phyloP scores from a whole-genome alignment of 768 basidiomycete genomes.

The Basidioascus undulatus region DNA sequence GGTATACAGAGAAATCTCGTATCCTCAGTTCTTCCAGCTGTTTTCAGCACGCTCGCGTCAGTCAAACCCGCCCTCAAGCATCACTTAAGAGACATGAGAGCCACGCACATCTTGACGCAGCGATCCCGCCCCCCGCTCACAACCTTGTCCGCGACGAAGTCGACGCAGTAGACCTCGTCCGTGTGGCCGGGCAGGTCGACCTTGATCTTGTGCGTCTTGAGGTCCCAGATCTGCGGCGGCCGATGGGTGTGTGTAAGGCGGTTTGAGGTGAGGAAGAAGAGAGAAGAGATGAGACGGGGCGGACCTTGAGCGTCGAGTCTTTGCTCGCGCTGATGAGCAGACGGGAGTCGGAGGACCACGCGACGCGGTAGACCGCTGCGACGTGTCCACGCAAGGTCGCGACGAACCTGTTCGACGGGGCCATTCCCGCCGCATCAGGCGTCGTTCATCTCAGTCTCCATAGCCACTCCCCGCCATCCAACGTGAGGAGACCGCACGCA shows the following conservation, averaged over 20 bases:
- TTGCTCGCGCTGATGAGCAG: constrained; percentile 85
- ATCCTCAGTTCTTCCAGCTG: no score
- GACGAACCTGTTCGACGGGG: constrained; percentile 38
- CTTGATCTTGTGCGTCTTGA: constrained; percentile 87
- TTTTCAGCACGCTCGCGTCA: no score
- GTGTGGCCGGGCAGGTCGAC: constrained; percentile 85
- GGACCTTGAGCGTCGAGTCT: constrained; percentile 80
- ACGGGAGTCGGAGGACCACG: constrained; percentile 85
- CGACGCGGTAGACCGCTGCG: constrained; percentile 73
- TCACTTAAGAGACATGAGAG: no score
- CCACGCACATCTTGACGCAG: constrained; percentile 69
- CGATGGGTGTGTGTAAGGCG: neutral
- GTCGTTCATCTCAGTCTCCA: neutral
- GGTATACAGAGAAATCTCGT: no score
- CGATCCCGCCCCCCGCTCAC: constrained; percentile 88
- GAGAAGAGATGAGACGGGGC: constrained; percentile 11
- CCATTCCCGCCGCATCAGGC: no score
- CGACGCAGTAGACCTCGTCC: constrained; percentile 96
- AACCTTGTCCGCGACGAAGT: constrained; percentile 97
- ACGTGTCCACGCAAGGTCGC: constrained; percentile 81
- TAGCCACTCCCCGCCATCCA: neutral
- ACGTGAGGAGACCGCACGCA: constrained; percentile 11
- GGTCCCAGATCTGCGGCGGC: constrained; percentile 57
- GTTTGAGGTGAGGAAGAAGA: neutral
- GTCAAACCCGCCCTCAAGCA: no score